Evolutionary conservation across 2,329 filamentous ascomycete genomes (phyloP).

Genomic region (Aspergillus fischeri): DNA sequence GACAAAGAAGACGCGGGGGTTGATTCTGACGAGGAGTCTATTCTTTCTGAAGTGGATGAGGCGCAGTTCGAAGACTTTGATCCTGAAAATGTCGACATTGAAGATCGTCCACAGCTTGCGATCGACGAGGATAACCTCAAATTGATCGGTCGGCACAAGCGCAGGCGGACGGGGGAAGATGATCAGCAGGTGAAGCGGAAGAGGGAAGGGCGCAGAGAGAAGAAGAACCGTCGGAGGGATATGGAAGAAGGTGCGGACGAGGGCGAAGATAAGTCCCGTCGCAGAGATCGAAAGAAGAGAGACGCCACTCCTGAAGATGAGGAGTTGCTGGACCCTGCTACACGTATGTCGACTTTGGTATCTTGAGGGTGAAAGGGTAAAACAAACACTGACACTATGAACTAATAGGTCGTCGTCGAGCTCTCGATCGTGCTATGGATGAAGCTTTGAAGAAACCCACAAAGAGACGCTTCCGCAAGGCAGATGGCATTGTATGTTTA

Average conservation of each 20-base stretch:
- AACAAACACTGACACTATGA: conserved; percentile 1
- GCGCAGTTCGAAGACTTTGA: conserved; percentile 64
- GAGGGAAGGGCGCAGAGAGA: conserved; percentile 51
- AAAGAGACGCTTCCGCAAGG: conserved; percentile 68
- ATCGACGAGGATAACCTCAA: conserved; percentile 61
- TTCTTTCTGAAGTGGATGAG: conserved; percentile 62
- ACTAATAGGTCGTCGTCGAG: conserved; percentile 62
- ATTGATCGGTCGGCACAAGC: conserved; percentile 59
- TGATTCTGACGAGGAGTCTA: conserved; percentile 58
- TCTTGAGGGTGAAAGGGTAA: neutral
- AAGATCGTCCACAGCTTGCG: conserved; percentile 54
- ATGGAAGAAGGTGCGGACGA: conserved; percentile 54
- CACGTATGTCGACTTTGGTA: conserved; percentile 53
- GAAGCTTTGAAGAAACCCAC: conserved; percentile 77
- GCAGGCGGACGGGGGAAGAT: conserved; percentile 60
- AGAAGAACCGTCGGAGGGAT: conserved; percentile 68
- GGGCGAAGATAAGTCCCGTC: conserved; percentile 46
- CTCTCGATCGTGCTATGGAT: conserved; percentile 82
- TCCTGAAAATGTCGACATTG: conserved; percentile 56
- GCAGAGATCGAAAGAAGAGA: conserved; percentile 48
- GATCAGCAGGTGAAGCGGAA: conserved; percentile 67
- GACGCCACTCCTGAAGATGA: conserved; percentile 63
- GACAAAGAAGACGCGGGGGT: conserved; percentile 31
- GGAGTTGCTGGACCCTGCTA: conserved; percentile 75
- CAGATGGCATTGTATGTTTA: conserved; percentile 74